A percentile compares a stretch with the other conserved stretches of the same genome.
Conservation (phyloP, 768 basidiomycete species). For the Zangia roseola region DNA sequence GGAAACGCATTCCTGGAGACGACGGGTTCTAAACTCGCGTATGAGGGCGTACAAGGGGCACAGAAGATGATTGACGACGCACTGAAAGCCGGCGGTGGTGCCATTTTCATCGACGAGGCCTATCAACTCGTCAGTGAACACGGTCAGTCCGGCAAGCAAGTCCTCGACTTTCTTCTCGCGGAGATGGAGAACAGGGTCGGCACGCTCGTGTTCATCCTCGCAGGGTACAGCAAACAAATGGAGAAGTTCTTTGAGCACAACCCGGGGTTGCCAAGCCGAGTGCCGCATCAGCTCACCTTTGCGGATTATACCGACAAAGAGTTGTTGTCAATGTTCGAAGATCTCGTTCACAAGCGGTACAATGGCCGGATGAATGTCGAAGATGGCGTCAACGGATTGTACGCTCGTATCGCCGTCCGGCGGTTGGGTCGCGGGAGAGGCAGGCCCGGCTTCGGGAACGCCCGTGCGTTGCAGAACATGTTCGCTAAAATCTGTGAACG, state of each 20-base stretch:
- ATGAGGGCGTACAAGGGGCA: constrained; percentile 53
- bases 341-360: constrained; percentile 45
- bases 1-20: constrained; percentile 59
- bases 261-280: constrained; percentile 64
- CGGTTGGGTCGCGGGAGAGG: constrained; percentile 63
- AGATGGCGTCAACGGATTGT: constrained; percentile 54
- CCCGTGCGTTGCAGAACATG: constrained; percentile 57
- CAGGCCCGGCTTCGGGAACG: constrained; percentile 64
- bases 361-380: constrained; percentile 55
- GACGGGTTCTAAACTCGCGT: constrained; percentile 58
- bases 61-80: constrained; percentile 54
- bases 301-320: constrained; percentile 61
- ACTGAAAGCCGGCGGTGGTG: constrained; percentile 56
- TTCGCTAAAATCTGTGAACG: constrained; percentile 48
- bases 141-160: constrained; percentile 51
- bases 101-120: constrained; percentile 72
- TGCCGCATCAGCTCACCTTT: constrained; percentile 60
- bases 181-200: constrained; percentile 76
- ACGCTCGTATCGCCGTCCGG: constrained; percentile 53
- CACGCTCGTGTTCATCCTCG: constrained; percentile 66
- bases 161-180: constrained; percentile 68
- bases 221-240: constrained; percentile 73
- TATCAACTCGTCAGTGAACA: constrained; percentile 60
- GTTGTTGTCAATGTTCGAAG: constrained; percentile 52
- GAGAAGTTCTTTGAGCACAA: constrained; percentile 79